Conservation (phyloP, 2,329 filamentous ascomycete species). For the Colletotrichum musae region DNA sequence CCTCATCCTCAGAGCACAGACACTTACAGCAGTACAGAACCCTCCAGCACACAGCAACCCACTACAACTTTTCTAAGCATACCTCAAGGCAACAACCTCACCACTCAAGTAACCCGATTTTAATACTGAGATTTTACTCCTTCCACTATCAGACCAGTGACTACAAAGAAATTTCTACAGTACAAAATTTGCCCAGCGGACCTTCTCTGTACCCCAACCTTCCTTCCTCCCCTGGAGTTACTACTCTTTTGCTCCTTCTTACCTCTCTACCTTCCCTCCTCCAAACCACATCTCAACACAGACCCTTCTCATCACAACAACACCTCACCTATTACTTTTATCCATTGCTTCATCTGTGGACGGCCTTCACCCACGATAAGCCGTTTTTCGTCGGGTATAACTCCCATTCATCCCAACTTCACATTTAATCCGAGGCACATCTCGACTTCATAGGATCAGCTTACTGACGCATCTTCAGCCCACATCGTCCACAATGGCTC, state of each 20-base stretch:
- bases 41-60: neutral
- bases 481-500: conserved; percentile 57
- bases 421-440: neutral
- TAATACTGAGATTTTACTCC: conserved; percentile 1
- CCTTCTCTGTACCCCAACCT: neutral
- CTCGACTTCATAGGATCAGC: neutral
- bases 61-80: neutral
- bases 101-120: neutral
- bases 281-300: conserved; percentile 5
- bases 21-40: conserved; percentile 3
- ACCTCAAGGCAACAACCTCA: neutral
- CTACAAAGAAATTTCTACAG: neutral
- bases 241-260: neutral
- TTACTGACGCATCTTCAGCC: conserved; percentile 1
- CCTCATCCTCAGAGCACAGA: neutral
- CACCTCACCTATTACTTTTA: neutral
- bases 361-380: neutral
- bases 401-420: neutral
- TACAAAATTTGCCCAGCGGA: neutral
- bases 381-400: neutral
- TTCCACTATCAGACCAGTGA: conserved; percentile 8
- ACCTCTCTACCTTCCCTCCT: neutral
- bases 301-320: neutral
- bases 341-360: neutral
- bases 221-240: neutral